These are phyloP conservation scores for Lentinula novae-zelandiae DNA, from an alignment of 1,284 basidiomycete species.

Conservation along the genomic window DNA sequence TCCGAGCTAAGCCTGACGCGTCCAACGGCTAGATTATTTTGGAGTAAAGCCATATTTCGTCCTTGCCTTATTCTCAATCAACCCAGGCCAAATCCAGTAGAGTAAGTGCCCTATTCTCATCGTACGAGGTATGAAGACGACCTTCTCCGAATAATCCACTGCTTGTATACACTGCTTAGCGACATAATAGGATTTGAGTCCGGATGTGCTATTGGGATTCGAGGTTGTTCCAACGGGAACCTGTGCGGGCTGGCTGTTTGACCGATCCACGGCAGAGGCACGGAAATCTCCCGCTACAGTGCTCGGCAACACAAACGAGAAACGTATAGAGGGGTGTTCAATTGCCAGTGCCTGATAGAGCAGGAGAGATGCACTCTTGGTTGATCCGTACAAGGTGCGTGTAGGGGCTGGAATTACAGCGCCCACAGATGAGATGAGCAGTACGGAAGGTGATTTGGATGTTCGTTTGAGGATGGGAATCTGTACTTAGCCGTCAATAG, in stretches of 20 bases:
- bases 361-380: constrained; percentile 77
- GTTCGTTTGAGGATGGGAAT: constrained; percentile 73
- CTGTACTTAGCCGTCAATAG: constrained; percentile 31
- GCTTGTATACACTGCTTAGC: constrained; percentile 55
- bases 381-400: constrained; percentile 80
- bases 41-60: constrained; percentile 40
- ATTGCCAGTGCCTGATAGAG: constrained; percentile 79
- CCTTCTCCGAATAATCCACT: constrained; percentile 51
- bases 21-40: background rate
- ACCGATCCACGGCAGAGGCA: constrained; percentile 67
- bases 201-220: constrained; percentile 42
- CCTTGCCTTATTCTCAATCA: constrained; percentile 52
- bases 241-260: constrained; percentile 40
- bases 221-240: background rate
- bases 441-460: constrained; percentile 70
- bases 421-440: constrained; percentile 79
- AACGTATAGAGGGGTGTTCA: constrained; percentile 66
- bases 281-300: constrained; percentile 80
- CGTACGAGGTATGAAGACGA: constrained; percentile 51
- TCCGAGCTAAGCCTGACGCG: background rate
- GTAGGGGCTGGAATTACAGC: constrained; percentile 84
- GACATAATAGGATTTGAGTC: constrained; percentile 53
- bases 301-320: constrained; percentile 54
- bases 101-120: constrained; percentile 44
- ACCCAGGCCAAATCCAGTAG: constrained; percentile 60